phyloP scores from a whole-genome alignment of 225 moss, liverwort and hornwort genomes.

The Neckera pumila region DNA sequence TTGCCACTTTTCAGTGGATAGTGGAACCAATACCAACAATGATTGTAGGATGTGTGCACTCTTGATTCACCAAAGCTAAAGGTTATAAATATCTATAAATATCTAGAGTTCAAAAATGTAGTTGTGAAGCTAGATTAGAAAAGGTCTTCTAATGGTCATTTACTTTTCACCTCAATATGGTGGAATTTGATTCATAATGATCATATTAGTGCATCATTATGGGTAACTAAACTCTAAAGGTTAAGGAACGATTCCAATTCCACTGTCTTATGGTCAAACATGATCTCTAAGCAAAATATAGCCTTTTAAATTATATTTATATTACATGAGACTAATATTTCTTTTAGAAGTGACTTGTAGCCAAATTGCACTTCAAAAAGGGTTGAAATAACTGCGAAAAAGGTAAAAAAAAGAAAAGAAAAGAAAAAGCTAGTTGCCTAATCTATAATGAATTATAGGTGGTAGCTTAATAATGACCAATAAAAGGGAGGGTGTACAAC shows the following conservation, averaged over 20 bases:
- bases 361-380: not conserved
- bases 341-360: not conserved
- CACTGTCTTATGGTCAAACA: not conserved
- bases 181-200: not conserved
- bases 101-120: not conserved
- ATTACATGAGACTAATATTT: not conserved
- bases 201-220: not conserved
- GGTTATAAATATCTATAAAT: not conserved
- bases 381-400: too few relatives aligned
- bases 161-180: not conserved
- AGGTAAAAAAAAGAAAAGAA: too few relatives aligned
- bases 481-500: not conserved
- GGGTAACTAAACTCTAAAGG: not conserved
- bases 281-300: not conserved
- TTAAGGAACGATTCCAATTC: not conserved
- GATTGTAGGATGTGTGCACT: not conserved
- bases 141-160: not conserved
- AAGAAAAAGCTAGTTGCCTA: accelerated
- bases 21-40: not conserved
- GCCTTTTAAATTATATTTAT: not conserved
- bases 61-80: not conserved
- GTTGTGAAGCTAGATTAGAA: not conserved
- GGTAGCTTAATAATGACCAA: not conserved
- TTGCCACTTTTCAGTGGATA: too few relatives aligned
- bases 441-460: not conserved